Evolutionary conservation across 352 stramenopile genomes (phyloP).

Genomic region (Vaucheria bursata): DNA sequence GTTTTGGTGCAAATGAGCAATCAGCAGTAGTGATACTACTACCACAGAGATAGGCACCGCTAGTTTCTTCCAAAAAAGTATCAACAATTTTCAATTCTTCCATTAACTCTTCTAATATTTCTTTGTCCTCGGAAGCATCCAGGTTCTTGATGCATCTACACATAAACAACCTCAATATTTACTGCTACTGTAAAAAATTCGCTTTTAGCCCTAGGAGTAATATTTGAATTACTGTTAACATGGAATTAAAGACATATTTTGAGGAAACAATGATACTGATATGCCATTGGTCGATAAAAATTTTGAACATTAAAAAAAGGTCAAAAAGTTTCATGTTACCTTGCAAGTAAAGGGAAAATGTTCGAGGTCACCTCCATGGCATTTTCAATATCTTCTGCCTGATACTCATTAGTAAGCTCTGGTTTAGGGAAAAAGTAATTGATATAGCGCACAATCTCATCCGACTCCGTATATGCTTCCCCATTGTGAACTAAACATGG

Average conservation of each 20-base stretch:
- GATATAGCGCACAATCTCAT: constrained; percentile 34
- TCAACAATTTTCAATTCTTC: constrained; percentile 29
- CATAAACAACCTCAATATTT: too few species aligned
- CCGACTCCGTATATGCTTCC: constrained; percentile 40
- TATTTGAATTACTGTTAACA: too few species aligned
- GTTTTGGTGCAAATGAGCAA: constrained; percentile 38
- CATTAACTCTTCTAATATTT: constrained; percentile 5
- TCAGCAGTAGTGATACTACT: constrained; percentile 27
- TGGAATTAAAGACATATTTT: too few species aligned
- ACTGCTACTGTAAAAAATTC: too few species aligned
- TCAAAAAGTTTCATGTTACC: too few species aligned
- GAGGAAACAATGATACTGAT: too few species aligned
- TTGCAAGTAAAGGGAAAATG: background rate
- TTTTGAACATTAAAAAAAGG: too few species aligned
- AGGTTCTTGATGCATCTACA: too few species aligned
- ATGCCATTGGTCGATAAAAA: too few species aligned
- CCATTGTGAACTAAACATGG: constrained; percentile 37
- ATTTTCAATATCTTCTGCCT: constrained; percentile 7
- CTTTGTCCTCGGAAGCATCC: constrained; percentile 23
- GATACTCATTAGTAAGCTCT: constrained; percentile 19
- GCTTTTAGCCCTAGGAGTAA: too few species aligned
- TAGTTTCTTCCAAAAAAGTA: constrained; percentile 12
- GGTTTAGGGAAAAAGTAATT: constrained; percentile 44
- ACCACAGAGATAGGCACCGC: constrained; percentile 30
- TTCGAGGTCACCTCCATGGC: constrained; percentile 3